Percentiles rank a stretch among this genome's conserved stretches.
These are phyloP conservation scores for Trichoderma atrobrunneum DNA, from an alignment of 2,329 filamentous ascomycete genomes.

Conservation along the genomic window DNA sequence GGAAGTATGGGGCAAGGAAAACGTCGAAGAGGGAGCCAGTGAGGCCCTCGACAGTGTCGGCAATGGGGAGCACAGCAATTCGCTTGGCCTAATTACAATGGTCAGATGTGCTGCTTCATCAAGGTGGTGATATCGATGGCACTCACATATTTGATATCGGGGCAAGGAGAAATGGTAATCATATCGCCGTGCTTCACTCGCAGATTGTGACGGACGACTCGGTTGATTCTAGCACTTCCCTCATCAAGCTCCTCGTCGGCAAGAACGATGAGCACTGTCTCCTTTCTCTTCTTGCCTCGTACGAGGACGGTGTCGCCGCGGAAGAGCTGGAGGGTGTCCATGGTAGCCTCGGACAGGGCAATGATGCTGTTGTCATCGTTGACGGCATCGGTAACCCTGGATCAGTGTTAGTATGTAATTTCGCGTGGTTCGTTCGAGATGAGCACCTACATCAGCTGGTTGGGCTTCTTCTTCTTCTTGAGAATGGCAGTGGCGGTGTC, in stretches of 20 bases:
- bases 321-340: constrained; percentile 98
- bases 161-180: constrained; percentile 94
- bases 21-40: constrained; percentile 98
- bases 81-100: constrained; percentile 74
- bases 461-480: constrained; percentile 99
- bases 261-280: constrained; percentile 95
- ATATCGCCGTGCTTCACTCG: constrained; percentile 98
- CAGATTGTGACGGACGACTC: constrained; percentile 96
- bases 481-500: constrained; percentile 94
- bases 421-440: no score
- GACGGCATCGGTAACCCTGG: constrained; percentile 91
- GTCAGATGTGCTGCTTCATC: neutral
- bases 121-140: neutral
- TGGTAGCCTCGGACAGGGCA: constrained; percentile 95
- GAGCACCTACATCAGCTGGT: constrained; percentile 81
- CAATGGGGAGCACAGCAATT: constrained; percentile 95
- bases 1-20: constrained; percentile 99
- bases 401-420: constrained; percentile 25
- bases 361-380: constrained; percentile 99
- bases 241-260: constrained; percentile 98
- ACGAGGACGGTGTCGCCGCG: constrained; percentile 97
- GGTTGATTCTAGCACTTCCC: constrained; percentile 94
- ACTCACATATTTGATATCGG: constrained; percentile 99
- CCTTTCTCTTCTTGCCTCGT: constrained; percentile 99
- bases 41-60: constrained; percentile 95